Evolutionary conservation across 352 stramenopile species (phyloP).

Genomic region (Detonula confervacea): DNA sequence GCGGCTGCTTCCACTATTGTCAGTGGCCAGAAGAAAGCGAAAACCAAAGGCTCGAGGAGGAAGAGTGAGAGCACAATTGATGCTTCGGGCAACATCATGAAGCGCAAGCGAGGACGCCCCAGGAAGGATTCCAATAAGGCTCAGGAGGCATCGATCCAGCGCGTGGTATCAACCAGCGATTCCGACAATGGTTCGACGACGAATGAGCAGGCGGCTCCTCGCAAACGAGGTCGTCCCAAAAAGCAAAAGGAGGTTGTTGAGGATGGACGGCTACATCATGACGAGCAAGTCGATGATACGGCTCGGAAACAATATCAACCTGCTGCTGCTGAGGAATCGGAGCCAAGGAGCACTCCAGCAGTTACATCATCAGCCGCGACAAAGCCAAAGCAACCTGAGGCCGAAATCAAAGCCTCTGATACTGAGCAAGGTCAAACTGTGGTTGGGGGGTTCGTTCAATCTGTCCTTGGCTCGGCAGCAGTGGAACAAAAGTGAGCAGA

Average conservation of each 20-base stretch:
- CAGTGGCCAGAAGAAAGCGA: not conserved
- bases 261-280: not conserved
- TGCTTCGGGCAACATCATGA: not conserved
- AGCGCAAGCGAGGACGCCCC: constrained; percentile 28
- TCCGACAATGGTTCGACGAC: not conserved
- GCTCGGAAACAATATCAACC: not conserved
- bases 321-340: not conserved
- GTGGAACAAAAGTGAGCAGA: too few relatives aligned
- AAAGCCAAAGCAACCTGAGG: too few relatives aligned
- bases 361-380: too few relatives aligned
- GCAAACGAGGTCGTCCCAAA: constrained; percentile 26
- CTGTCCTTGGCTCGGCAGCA: too few relatives aligned
- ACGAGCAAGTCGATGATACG: too few relatives aligned
- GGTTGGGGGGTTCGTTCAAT: too few relatives aligned
- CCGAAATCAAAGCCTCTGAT: too few relatives aligned
- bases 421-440: too few relatives aligned
- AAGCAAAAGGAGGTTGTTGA: not conserved
- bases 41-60: not conserved
- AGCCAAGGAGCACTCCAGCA: too few relatives aligned
- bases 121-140: not conserved
- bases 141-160: not conserved
- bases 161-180: constrained; percentile 2
- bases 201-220: constrained; percentile 4
- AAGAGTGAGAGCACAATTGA: not conserved
- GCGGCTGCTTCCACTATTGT: not conserved